Evolutionary conservation across 2,329 filamentous ascomycete genomes (phyloP).

Genomic region (Thielaviopsis ethacetica): DNA sequence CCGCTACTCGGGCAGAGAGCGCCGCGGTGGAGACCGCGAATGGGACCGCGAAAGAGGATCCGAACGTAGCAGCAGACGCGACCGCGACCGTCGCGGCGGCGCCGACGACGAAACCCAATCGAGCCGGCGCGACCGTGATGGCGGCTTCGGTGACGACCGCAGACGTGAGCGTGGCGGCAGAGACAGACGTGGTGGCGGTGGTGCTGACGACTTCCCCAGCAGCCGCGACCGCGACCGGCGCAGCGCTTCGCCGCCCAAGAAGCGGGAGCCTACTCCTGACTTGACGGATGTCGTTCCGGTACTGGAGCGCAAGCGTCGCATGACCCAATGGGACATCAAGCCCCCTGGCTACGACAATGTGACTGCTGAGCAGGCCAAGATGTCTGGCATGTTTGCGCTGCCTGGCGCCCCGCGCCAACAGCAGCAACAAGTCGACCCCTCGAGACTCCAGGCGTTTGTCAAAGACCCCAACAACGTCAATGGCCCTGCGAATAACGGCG

Average conservation of each 20-base stretch:
- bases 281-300: constrained; percentile 73
- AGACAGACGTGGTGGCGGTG: constrained; percentile 24
- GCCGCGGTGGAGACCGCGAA: constrained; percentile 48
- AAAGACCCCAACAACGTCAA: constrained; percentile 37
- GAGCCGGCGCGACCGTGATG: constrained; percentile 41
- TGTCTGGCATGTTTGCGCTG: constrained; percentile 97
- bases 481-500: constrained; percentile 49
- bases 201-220: constrained; percentile 23
- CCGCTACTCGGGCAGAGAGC: constrained; percentile 58
- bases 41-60: constrained; percentile 57
- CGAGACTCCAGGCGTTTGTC: constrained; percentile 88
- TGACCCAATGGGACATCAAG: constrained; percentile 99
- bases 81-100: constrained; percentile 33
- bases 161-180: constrained; percentile 22
- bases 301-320: constrained; percentile 69
- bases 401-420: constrained; percentile 90
- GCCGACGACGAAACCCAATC: constrained; percentile 47
- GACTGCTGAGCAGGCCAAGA: constrained; percentile 93
- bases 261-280: constrained; percentile 90
- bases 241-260: constrained; percentile 69
- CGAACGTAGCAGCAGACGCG: constrained; percentile 16
- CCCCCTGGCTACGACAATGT: constrained; percentile 96
- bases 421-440: constrained; percentile 72
- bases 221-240: constrained; percentile 37
- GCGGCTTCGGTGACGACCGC: constrained; percentile 24